phyloP scores from a whole-genome alignment of 345 rosid species.

The Isatis tinctoria region DNA sequence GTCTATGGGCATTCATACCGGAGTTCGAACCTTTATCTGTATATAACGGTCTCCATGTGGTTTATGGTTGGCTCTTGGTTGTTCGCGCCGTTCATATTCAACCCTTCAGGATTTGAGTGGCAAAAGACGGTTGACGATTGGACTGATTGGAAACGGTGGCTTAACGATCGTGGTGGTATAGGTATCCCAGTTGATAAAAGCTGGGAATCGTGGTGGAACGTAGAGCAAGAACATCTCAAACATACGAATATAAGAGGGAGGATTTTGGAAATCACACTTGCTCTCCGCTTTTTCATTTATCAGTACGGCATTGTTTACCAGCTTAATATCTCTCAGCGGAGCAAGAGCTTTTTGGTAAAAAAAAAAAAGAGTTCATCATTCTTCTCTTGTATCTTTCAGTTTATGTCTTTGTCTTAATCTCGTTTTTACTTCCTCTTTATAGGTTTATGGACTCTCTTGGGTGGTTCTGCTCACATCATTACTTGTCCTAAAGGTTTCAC shows the following conservation, averaged over 20 bases:
- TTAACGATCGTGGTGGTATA: conserved; percentile 86
- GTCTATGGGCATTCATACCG: conserved; percentile 70
- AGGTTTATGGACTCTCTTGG: conserved; percentile 97
- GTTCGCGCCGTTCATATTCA: conserved; percentile 90
- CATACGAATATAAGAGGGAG: conserved; percentile 61
- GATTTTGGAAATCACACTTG: conserved; percentile 65
- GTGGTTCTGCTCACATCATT: conserved; percentile 57
- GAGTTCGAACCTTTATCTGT: conserved; percentile 61
- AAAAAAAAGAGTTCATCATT: not conserved
- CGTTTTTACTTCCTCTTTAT: conserved; percentile 11
- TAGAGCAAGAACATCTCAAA: conserved; percentile 77
- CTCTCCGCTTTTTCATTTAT: conserved; percentile 73
- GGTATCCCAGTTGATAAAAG: conserved; percentile 67
- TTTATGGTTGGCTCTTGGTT: conserved; percentile 93
- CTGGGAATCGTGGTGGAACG: conserved; percentile 99
- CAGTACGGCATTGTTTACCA: conserved; percentile 97
- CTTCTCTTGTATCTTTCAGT: not conserved
- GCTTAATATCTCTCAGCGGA: conserved; percentile 70
- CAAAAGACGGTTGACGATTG: conserved; percentile 96
- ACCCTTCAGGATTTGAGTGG: conserved; percentile 98
- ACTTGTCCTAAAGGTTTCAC: conserved; percentile 71
- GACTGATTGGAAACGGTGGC: conserved; percentile 99
- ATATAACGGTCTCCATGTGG: conserved; percentile 86
- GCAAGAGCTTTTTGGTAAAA: conserved; percentile 61
- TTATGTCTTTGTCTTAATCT: not conserved